Evolutionary conservation across 2,329 filamentous ascomycete species (phyloP).

Genomic region (Claviceps sp.): DNA sequence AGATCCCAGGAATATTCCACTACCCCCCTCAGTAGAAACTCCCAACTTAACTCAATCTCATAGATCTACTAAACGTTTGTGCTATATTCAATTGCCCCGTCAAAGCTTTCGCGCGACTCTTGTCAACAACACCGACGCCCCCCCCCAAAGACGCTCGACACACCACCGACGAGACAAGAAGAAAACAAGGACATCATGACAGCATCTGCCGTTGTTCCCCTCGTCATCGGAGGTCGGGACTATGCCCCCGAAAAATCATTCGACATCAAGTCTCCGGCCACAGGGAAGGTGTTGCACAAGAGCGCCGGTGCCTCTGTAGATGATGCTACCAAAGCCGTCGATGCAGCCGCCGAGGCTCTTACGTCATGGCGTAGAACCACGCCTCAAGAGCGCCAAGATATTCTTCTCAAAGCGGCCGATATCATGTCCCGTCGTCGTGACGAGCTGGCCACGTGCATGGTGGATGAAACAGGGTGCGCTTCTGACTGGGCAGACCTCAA

Average conservation of each 20-base stretch:
- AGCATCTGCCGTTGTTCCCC: slow-evolving; percentile 17
- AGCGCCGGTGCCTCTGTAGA: slow-evolving; percentile 42
- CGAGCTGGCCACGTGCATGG: slow-evolving; percentile 48
- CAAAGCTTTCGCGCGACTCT: too few species aligned
- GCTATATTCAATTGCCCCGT: too few species aligned
- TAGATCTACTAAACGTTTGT: too few species aligned
- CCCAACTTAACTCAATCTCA: too few species aligned
- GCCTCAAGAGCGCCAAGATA: slow-evolving; percentile 47
- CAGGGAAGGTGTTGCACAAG: slow-evolving; percentile 37
- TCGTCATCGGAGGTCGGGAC: slow-evolving; percentile 32
- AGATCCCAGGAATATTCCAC: too few species aligned
- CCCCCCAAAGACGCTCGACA: too few species aligned
- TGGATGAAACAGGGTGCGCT: slow-evolving; percentile 30
- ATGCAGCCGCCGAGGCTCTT: slow-evolving; percentile 51
- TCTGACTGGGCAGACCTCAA: slow-evolving; percentile 28
- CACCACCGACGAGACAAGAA: too few species aligned
- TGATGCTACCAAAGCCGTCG: slow-evolving; percentile 38
- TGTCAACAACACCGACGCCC: too few species aligned
- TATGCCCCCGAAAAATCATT: slow-evolving; percentile 33
- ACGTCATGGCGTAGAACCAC: slow-evolving; percentile 53
- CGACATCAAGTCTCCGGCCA: slow-evolving; percentile 42
- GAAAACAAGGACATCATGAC: background rate
- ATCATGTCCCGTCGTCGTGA: slow-evolving; percentile 45
- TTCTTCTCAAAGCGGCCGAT: slow-evolving; percentile 56
- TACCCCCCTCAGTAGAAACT: too few species aligned